Evolutionary conservation across 192 early-diverging fungal species (phyloP).

Genomic region (Funneliformis geosporum): DNA sequence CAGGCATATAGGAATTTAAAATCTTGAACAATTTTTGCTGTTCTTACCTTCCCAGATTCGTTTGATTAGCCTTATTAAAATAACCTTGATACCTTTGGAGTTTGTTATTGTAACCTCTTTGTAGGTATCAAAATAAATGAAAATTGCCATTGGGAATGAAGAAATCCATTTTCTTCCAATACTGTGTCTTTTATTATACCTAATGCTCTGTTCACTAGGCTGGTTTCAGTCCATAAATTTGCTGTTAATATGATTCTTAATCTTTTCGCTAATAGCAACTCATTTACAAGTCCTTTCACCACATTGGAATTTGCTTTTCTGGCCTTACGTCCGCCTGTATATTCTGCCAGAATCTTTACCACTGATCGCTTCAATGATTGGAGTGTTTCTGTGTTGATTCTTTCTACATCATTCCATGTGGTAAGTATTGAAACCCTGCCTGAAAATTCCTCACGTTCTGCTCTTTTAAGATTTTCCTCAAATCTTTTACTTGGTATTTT

Average conservation of each 20-base stretch:
- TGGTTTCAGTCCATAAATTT: background rate
- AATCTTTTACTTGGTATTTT: background rate
- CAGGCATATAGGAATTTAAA: too few relatives aligned
- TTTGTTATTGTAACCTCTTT: too few relatives aligned
- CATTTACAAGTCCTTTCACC: background rate
- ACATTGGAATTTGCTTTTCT: too few relatives aligned
- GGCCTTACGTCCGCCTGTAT: background rate
- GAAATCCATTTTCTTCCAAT: too few relatives aligned
- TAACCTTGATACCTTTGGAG: too few relatives aligned
- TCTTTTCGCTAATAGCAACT: background rate
- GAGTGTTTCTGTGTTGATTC: background rate
- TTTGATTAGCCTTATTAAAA: too few relatives aligned
- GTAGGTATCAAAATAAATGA: too few relatives aligned
- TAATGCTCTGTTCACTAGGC: background rate
- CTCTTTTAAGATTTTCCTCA: background rate
- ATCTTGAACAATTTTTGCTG: too few relatives aligned
- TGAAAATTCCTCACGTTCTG: background rate
- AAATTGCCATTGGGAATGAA: too few relatives aligned
- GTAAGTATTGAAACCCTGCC: background rate
- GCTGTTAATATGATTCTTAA: background rate
- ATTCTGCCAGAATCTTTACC: background rate
- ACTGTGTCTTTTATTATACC: background rate
- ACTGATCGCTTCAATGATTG: background rate
- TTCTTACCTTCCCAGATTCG: too few relatives aligned
- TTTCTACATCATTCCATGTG: background rate